Conservation (phyloP, 2,329 filamentous ascomycete species). For the Salinomyces thailandicus region DNA sequence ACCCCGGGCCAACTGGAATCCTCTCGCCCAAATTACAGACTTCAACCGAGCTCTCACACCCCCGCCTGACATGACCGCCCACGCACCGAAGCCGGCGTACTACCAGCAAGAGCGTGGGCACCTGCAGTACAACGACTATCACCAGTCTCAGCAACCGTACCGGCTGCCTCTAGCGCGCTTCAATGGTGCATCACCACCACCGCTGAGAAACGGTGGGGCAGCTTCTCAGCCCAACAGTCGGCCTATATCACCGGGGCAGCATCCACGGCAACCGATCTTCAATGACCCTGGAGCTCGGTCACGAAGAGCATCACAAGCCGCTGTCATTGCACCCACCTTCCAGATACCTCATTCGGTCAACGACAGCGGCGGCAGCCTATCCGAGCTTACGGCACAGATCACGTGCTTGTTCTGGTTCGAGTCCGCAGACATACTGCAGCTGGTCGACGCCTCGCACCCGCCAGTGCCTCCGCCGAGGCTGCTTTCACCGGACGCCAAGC, state of each 20-base stretch:
- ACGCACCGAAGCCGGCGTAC: conserved; percentile 12
- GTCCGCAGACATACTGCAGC: conserved; percentile 64
- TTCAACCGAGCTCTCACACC: conserved; percentile 23
- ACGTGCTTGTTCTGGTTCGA: conserved; percentile 98
- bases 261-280: conserved; percentile 9
- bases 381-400: conserved; percentile 81
- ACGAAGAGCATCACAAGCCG: conserved; percentile 21
- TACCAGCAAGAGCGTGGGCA: conserved; percentile 20
- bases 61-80: conserved; percentile 27
- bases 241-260: conserved; percentile 11
- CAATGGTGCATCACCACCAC: conserved; percentile 2
- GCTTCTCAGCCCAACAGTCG: conserved; percentile 10
- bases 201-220: conserved; percentile 6
- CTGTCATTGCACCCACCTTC: conserved; percentile 42
- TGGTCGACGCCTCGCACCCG: conserved; percentile 49
- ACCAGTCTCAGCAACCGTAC: conserved; percentile 11
- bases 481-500: conserved; percentile 62
- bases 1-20: conserved; percentile 10
- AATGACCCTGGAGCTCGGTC: conserved; percentile 7
- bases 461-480: conserved; percentile 31
- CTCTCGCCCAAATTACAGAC: conserved; percentile 11
- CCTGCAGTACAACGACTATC: conserved; percentile 17
- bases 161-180: conserved; percentile 11
- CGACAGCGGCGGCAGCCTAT: conserved; percentile 60
- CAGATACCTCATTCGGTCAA: conserved; percentile 69